Percentiles rank a stretch among this genome's conserved stretches.
These are phyloP conservation scores for Tetrapisispora fleetii DNA, from an alignment of 805 yeast species.

Conservation along the genomic window DNA sequence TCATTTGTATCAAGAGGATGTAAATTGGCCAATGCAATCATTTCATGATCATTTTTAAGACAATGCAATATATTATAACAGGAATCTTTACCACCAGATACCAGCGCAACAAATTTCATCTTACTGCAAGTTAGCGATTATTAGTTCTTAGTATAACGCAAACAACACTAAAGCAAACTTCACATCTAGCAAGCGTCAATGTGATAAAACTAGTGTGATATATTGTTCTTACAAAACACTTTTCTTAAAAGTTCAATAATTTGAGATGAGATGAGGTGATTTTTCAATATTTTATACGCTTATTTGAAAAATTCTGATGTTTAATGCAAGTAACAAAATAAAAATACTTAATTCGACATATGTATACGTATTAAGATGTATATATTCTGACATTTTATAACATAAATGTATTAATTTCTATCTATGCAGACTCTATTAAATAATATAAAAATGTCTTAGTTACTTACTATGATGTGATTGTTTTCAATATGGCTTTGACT, in stretches of 20 bases:
- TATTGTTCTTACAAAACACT: too few relatives aligned
- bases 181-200: too few relatives aligned
- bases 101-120: slow-evolving; percentile 87
- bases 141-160: too few relatives aligned
- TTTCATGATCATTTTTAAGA: slow-evolving; percentile 72
- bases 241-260: too few relatives aligned
- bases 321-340: not conserved
- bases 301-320: too few relatives aligned
- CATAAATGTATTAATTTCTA: not conserved
- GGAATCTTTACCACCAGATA: slow-evolving; percentile 96
- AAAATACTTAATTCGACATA: too few relatives aligned
- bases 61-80: slow-evolving; percentile 85
- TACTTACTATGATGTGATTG: slow-evolving; percentile 14
- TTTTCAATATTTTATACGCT: not conserved
- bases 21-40: slow-evolving; percentile 77
- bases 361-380: too few relatives aligned
- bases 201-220: too few relatives aligned
- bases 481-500: slow-evolving; percentile 41
- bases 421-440: not conserved
- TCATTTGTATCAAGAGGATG: slow-evolving; percentile 44
- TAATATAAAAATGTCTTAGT: not conserved
- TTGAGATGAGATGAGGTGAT: not conserved
- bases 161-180: too few relatives aligned
- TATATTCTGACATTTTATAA: too few relatives aligned
- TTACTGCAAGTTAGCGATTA: too few relatives aligned